Conservation (phyloP, 768 basidiomycete species). For the Tricholoma sp. region DNA sequence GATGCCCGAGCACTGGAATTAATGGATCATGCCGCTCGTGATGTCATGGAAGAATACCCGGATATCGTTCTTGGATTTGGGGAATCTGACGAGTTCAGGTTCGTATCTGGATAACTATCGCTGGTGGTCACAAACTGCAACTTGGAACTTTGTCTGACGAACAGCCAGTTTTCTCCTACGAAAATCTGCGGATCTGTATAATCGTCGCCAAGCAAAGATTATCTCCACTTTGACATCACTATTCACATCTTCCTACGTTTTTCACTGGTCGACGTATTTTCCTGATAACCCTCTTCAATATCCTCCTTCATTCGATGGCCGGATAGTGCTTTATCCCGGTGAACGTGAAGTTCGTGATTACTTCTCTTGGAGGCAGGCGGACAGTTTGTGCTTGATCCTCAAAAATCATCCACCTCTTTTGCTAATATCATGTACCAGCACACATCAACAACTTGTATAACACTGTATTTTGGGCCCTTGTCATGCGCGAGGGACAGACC, state of each 20-base stretch:
- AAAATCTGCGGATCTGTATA: conserved; percentile 71
- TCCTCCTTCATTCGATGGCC: conserved; percentile 90
- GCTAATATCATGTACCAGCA: conserved; percentile 42
- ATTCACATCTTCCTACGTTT: conserved; percentile 89
- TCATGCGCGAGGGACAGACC: conserved; percentile 75
- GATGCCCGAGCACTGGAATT: conserved; percentile 80
- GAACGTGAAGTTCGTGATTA: conserved; percentile 79
- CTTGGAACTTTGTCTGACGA: neutral
- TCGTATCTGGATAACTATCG: conserved; percentile 9
- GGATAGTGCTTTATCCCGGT: conserved; percentile 78
- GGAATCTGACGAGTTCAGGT: conserved; percentile 98
- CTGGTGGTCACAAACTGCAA: neutral
- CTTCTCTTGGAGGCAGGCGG: conserved; percentile 93
- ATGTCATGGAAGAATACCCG: conserved; percentile 75
- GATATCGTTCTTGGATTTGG: conserved; percentile 90
- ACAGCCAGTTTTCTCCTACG: conserved; percentile 78
- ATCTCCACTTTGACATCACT: conserved; percentile 75
- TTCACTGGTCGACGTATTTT: conserved; percentile 79
- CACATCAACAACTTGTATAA: conserved; percentile 99
- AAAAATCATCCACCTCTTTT: neutral
- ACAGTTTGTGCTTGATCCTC: conserved; percentile 55
- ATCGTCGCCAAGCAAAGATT: conserved; percentile 84
- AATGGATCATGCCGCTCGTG: conserved; percentile 87
- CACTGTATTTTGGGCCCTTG: conserved; percentile 91
- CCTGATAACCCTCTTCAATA: conserved; percentile 67